Percentiles rank a stretch among this genome's conserved stretches.
Conservation (phyloP, 2,329 filamentous ascomycete genomes). For the Gaeumannomyces tritici region DNA sequence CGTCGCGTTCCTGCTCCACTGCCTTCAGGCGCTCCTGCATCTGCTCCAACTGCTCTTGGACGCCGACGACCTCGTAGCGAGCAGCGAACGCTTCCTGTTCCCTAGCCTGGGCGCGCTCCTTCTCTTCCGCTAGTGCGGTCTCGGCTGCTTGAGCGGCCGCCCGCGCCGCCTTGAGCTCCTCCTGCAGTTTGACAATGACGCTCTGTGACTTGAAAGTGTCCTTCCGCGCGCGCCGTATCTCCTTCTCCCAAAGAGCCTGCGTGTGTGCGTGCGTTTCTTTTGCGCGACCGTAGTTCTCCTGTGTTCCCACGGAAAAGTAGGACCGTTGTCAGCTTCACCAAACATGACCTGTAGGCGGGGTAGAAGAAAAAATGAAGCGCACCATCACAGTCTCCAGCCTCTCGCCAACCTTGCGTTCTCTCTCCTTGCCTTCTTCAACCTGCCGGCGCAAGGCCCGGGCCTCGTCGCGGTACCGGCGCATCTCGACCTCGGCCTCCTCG, state of each 20-base stretch:
- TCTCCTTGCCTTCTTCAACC: slow-evolving; percentile 54
- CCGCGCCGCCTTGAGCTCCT: slow-evolving; percentile 58
- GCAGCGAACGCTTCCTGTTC: slow-evolving; percentile 63
- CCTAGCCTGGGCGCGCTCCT: slow-evolving; percentile 47
- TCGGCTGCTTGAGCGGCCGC: slow-evolving; percentile 44
- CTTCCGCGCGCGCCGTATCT: slow-evolving; percentile 59
- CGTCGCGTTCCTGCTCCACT: slow-evolving; percentile 65
- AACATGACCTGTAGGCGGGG: neutral
- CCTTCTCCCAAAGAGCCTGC: slow-evolving; percentile 62
- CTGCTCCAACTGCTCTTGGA: slow-evolving; percentile 58
- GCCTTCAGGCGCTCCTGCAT: slow-evolving; percentile 53
- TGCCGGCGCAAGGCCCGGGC: slow-evolving; percentile 42
- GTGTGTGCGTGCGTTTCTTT: slow-evolving; percentile 62
- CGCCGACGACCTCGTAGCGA: slow-evolving; percentile 53
- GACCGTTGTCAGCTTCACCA: slow-evolving; percentile 5
- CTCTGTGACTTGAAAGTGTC: slow-evolving; percentile 70
- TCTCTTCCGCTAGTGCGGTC: slow-evolving; percentile 52
- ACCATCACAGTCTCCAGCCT: slow-evolving; percentile 62
- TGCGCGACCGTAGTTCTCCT: slow-evolving; percentile 62
- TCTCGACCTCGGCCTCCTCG: slow-evolving; percentile 63
- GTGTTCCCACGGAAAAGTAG: slow-evolving; percentile 4
- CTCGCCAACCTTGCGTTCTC: slow-evolving; percentile 57
- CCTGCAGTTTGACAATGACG: slow-evolving; percentile 58
- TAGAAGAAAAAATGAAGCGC: slow-evolving; percentile 17
- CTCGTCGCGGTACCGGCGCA: slow-evolving; percentile 55